Evolutionary conservation across 1,139 yeast species (phyloP), one percentile per base, ranked within the genome.

Genomic region (Insectozyma bohioensis): DNA sequence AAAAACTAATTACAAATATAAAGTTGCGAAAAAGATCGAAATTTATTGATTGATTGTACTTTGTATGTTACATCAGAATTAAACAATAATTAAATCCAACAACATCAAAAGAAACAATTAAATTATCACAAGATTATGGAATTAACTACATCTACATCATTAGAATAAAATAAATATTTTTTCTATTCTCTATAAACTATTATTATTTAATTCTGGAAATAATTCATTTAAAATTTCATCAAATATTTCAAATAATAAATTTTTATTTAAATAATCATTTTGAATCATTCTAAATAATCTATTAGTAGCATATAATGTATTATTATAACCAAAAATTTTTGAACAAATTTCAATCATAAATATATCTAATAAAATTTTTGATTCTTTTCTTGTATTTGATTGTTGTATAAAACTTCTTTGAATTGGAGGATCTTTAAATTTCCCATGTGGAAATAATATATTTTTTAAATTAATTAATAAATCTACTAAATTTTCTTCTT

Each of bases 241-340:
- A 13, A 85, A 49, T 3, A 85, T 37, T 34, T 75, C 73, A 41
- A 79, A 72, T 1, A 81, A 49, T 35, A 88, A 56, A 48, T 83
- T 86, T 24, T 78, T 72, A 51, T 85, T 84, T 39, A 88, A 59
- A 20, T 70, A 67, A 37, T 81, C 85, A 49, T 86, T 85, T 51
- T 90, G 97, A 7, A 85, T 47, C 77, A 83, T 72, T 11, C 72
- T 74, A 53, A 84, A 84, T 1, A 85, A 28, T 30, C 75, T 64
- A 6, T 61, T 57, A 6, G 85, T 71, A 0, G 95, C 95, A 41
- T 66, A 70, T 31, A 67, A 67, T 2, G 95, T 74, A 43, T 78
- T 82, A 8, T 78, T 59, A 4, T 69, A 56, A 0, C 97, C 96
- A 41, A 88, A 86, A 0, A 87, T 72, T 43, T 75, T 80, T n/a